Base-by-base conservation (phyloP, 768 basidiomycete species). In the Lactarius sp. region DNA sequence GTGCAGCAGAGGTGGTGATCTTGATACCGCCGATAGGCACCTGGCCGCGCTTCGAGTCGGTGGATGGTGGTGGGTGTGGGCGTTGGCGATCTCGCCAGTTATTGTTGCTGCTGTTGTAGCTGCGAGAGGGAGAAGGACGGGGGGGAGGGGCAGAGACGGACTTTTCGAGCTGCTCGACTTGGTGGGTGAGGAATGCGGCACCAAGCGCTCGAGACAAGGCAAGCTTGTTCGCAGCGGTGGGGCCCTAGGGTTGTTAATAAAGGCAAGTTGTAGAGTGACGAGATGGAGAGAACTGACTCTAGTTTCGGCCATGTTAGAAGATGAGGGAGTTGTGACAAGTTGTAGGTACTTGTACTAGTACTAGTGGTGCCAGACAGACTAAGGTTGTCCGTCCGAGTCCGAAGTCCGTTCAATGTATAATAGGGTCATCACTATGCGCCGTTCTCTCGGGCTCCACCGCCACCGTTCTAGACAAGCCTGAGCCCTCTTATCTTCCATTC, bases 181-280 rank as follows among this genome's bases (percentile, higher is more conserved):
- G 90, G 69, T 94, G 91, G 66, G 82, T 88, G 63, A 94, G 81
- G 72, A 92, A 92, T 2, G 92, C 92, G 34, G 91, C 90, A 20
- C 92, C 92, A 44, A 94, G 83, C 1, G 92, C 91, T 66, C 86
- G 83, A 60, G 91, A 92, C 88, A 94, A 90, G 61, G 89, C 89
- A 47, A 88, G 73, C 73, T 87, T 88, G 74, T 82, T 85, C 7
- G 61, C 18, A 5, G 51, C 16, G 7, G 55, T n/a, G 5, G 37
- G n/a, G 18, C 37, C 61, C 61, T 62, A 33, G 14, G 22, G 27
- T 47, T 20, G 20, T 47, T 47, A 10, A 20, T 47, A 47, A 47
- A 20, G 16, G 9, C 5, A 20, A 47, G 42, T 41, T 41, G 18
- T 44, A 6, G 46, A 47, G 7, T 8, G 16, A 20, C 12, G 18